Evolutionary conservation across 371 early-diverging fungal species (phyloP), one percentile per base, ranked within the genome.

Genomic region (Apophysomyces sp.): DNA sequence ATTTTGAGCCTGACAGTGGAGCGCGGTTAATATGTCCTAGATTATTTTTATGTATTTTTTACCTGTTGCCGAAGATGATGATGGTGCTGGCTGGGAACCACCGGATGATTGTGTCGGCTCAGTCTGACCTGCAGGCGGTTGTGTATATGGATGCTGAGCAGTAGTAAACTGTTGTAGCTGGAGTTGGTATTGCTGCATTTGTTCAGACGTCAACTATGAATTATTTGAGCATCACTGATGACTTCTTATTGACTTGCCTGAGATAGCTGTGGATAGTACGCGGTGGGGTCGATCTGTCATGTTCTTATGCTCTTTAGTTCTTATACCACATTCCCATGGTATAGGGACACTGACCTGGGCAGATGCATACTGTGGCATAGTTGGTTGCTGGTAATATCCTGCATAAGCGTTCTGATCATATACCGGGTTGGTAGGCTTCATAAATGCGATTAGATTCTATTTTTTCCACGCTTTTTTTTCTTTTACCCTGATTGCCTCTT

Each of bases 401-500:
- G 69, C 58, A 40, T 71, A 71, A 18, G 68, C 59, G 51, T 36
- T 61, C 24, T 73, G 74, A 15, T 73, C 74, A 55, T 65, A 73
- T 7, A 65, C 66, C 4, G 65, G 54, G 18, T 31, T 63, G 40
- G 55, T 62, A 4, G 65, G 41, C 62, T 74, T 51, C 31, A 30
- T 30, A 57, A n/a, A 52, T 13, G 7, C 28, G 18, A 28, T 37
- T 58, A 37, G 27, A 29, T 15, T 52, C 36, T 34, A 12, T 24
- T 41, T 37, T 13, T 39, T 18, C 11, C 8, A 13, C 18, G 16
- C 13, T n/a, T 58, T 57, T 15, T 6, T 16, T 28, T 36, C 6
- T 39, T 40, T 34, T 57, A 64, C 67, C 61, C 65, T 72, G n/a
- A 65, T 49, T 28, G 73, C 80, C 67, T 94, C 94, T 58, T 96